A percentile compares a stretch with the other conserved stretches of the same genome.
Evolutionary conservation across 2,329 filamentous ascomycete genomes (phyloP).

Genomic region (Sporothrix phasma): DNA sequence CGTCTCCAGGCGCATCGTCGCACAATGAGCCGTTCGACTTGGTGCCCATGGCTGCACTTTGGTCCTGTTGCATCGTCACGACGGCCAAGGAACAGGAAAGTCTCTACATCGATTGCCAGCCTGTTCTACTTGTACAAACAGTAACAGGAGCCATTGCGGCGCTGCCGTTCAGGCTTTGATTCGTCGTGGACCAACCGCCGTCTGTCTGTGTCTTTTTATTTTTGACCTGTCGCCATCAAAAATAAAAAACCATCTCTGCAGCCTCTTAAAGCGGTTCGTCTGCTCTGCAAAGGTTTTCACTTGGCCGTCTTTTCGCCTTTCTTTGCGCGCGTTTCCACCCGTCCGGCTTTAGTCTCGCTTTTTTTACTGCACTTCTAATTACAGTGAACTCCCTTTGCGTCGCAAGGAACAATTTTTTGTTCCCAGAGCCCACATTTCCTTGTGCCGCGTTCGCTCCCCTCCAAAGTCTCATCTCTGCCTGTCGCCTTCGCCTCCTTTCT

Average conservation of each 20-base stretch:
- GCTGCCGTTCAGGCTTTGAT: slow-evolving; percentile 3
- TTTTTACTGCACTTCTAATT: too few species aligned
- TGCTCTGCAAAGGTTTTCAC: too few species aligned
- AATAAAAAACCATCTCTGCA: too few species aligned
- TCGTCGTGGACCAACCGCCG: background rate
- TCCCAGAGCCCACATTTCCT: background rate
- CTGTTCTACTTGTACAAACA: slow-evolving; percentile 7
- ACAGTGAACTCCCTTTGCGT: background rate
- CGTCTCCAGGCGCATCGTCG: background rate
- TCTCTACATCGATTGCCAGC: too few species aligned
- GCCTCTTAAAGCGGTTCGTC: too few species aligned
- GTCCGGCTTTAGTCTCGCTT: background rate
- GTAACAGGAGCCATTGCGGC: slow-evolving; percentile 5
- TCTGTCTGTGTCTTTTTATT: background rate
- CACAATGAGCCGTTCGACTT: too few species aligned
- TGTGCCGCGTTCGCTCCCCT: background rate
- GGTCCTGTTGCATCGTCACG: too few species aligned
- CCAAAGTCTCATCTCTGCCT: background rate
- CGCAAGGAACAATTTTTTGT: background rate
- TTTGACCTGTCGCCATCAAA: background rate
- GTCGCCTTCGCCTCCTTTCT: background rate
- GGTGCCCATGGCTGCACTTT: too few species aligned
- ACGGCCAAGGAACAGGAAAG: too few species aligned
- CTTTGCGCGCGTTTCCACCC: background rate
- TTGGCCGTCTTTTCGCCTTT: background rate